These are phyloP conservation scores for Ophiostoma tasmaniense DNA, from an alignment of 2,329 filamentous ascomycete species.

Conservation along the genomic window DNA sequence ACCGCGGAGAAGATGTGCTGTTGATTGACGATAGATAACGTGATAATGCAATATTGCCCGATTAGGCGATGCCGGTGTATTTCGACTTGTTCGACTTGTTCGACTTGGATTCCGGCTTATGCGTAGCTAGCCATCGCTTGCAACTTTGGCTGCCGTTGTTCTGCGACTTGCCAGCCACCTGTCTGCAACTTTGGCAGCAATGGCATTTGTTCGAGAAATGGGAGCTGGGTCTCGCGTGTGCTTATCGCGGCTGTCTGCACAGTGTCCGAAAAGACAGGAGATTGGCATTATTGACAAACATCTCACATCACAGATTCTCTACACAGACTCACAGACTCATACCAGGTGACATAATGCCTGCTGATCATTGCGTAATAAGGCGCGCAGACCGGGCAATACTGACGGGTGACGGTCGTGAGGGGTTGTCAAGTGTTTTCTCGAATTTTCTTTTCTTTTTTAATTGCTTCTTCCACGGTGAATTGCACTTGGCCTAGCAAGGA, in stretches of 20 bases:
- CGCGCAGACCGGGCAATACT: background rate
- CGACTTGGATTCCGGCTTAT: too few relatives aligned
- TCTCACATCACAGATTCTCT: too few relatives aligned
- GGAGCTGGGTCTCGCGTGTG: background rate
- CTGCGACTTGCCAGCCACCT: too few relatives aligned
- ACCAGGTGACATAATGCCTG: background rate
- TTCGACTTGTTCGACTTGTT: background rate
- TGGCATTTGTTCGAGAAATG: background rate
- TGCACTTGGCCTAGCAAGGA: background rate
- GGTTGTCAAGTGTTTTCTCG: background rate
- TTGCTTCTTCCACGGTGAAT: background rate
- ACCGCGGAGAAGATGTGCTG: background rate
- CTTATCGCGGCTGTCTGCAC: background rate
- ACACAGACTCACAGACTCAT: too few relatives aligned
- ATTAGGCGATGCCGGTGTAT: slow-evolving; percentile 3
- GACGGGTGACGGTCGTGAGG: background rate
- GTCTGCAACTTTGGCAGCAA: background rate
- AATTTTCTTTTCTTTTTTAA: background rate
- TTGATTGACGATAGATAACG: background rate
- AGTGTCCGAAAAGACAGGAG: background rate
- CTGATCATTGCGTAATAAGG: slow-evolving; percentile 13
- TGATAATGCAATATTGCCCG: background rate
- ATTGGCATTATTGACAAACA: too few relatives aligned
- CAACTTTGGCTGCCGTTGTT: too few relatives aligned
- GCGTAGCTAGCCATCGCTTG: background rate